These are phyloP conservation scores for Auxenochlorella protothecoides DNA, from an alignment of 139 green algal species.

Conservation along the genomic window DNA sequence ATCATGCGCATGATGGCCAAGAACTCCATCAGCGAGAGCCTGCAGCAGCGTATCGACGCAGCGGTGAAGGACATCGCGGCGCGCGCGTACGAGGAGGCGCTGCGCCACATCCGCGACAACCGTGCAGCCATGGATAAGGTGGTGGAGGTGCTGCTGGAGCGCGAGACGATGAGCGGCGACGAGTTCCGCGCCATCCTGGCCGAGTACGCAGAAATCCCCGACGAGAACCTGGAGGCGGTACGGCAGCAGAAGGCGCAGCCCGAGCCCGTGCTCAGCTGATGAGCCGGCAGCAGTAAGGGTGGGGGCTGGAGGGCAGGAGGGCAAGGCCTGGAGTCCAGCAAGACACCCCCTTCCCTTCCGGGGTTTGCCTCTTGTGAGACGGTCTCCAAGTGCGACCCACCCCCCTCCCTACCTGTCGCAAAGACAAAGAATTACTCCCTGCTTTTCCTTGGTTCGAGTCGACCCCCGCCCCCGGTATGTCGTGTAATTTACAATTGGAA, in stretches of 20 bases:
- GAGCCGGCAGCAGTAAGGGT: no score
- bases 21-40: conserved; percentile 92
- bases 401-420: no score
- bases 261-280: neutral
- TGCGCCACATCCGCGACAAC: conserved; percentile 78
- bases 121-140: conserved; percentile 88
- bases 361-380: no score
- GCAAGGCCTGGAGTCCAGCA: no score
- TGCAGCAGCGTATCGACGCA: conserved; percentile 86
- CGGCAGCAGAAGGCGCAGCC: conserved; percentile 16
- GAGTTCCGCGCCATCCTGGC: conserved; percentile 87
- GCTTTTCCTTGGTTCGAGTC: no score
- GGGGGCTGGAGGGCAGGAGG: no score
- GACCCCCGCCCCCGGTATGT: no score
- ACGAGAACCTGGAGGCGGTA: conserved; percentile 61
- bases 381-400: no score
- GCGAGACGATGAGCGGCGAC: conserved; percentile 90
- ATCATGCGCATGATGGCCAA: conserved; percentile 99
- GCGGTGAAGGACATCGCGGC: conserved; percentile 76
- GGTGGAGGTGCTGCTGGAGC: conserved; percentile 86
- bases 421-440: no score
- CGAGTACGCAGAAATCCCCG: conserved; percentile 58
- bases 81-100: conserved; percentile 61
- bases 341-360: no score
- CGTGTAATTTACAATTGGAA: no score